Base-by-base conservation (phyloP, 2,329 filamentous ascomycete species). In the Fusarium fracticaudum region DNA sequence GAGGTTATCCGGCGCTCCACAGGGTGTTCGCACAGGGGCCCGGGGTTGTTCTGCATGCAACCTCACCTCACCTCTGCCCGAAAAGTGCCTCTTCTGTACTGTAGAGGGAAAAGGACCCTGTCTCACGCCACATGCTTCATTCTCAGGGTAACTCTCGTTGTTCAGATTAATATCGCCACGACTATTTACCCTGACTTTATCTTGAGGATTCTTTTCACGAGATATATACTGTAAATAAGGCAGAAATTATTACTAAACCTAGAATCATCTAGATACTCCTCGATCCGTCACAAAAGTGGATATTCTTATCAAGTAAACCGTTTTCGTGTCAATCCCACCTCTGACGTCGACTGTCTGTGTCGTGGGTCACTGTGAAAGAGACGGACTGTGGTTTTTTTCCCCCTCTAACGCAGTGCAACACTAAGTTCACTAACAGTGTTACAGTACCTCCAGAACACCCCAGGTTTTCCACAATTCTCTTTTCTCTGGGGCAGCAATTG, bases 301-400 rank as follows among this genome's bases (percentile, higher is more conserved):
- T 72, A 62, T 35, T 18, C 3, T 7, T 66, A 15, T 41, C 35
- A 41, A n/a, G 35, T 40, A 29, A 41, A 72, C 69, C 63, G 69
- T 71, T 71, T 72, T 57, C 67, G 58, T 68, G 63, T 47, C 35
- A 41, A n/a, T 53, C 18, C 37, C 67, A 51, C 60, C 63, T 72
- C 67, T 74, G 72, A 74, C 72, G 72, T 74, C 70, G 70, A 55
- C 38, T 44, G 20, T 20, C 45, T 73, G 40, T 54, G 72, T 69
- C 66, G 64, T 69, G 66, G 66, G 64, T 48, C 55, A 14, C 31
- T 11, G n/a, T 8, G 13, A 53, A 33, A 33, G 22, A 51, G 48
- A 35, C 17, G 12, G 58, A 26, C 47, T 43, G 47, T 60, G 29
- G 33, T 64, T 47, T 31, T 43, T 29, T 26, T 1, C 10, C 22